Evolutionary conservation across 768 basidiomycete genomes (phyloP), one percentile per base, ranked within the genome.

Genomic region (Harrya chromipes): DNA sequence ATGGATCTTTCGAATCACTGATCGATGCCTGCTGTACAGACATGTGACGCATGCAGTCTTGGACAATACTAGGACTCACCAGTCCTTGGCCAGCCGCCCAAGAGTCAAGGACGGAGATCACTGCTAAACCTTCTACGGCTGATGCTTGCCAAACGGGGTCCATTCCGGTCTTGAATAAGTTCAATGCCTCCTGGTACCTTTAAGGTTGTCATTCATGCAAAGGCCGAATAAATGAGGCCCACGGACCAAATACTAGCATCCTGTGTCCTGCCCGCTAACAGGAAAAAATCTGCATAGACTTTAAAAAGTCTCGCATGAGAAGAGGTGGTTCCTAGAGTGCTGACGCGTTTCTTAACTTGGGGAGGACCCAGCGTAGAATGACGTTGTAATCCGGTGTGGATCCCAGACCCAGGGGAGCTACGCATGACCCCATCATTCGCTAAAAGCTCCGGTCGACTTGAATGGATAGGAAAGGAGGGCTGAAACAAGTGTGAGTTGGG

Each of bases 101-200:
- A 8, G 87, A 84, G 50, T 95, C 92, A 17, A 97, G 74, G 11
- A 95, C 74, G 9, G 82, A 76, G 24, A 87, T 74, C 3, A 87
- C 88, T 2, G 87, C 89, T 58, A 94, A 67, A 4, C 92, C 91
- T 71, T 99, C 97, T 39, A 91, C 72, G 0, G 85, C 84, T 12
- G 87, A 83, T 0, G 91, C 95, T 64, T 94, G 87, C 95, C 95
- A 99, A 23, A 88, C 74, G 20, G 79, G 69, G 66, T 97, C 95
- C 47, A 83, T 81, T 8, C 82, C 76, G 1, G 74, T 74, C 66
- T 85, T 89, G 58, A 92, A 83, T n/a, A 89, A 65, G 27, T 78
- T 78, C 16, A 92, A 70, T 12, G 93, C 87, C 72, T 98, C 94
- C 45, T 82, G 80, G 68, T 93, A 98, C 83, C 90, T 92, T 60